Evolutionary conservation across 2,329 filamentous ascomycete genomes (phyloP), one percentile per base, ranked within the genome.

Genomic region (Fragosphaeria purpurea): DNA sequence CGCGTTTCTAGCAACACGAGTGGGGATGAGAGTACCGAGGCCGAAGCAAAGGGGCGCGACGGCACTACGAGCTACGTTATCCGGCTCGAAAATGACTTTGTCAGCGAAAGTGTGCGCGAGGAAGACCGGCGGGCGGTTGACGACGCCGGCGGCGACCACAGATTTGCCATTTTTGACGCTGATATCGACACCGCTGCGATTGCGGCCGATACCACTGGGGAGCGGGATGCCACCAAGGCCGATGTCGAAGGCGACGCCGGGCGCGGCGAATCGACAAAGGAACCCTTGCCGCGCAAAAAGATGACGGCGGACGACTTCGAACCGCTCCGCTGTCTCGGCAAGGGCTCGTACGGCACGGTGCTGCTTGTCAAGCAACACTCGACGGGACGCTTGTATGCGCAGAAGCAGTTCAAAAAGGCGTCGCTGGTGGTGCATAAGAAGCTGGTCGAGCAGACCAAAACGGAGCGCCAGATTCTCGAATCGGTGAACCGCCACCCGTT

Each of bases 391-490:
- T 78, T 98, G 5, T 98, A 90, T 62, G 94, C 93, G 1, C 94
- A 98, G 71, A 98, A 98, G 73, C 91, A 97, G 68, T 93, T 98
- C 70, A 93, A 91, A 66, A 98, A 98, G 70, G 93, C 94, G 0
- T 95, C 89, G 7, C 73, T 98, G 48, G 88, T 90, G 1, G 88
- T 98, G 40, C 90, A 96, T 69, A 96, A 95, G 75, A 89, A 90
- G 65, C 79, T 97, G 35, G 82, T 98, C 47, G 90, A 97, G 70
- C 93, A 97, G 71, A 97, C 93, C 51, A 95, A 94, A 75, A 97
- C 91, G 2, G 93, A 98, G 71, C 86, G 93, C 46, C 83, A 85
- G 60, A 95, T 98, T 50, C 76, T 98, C 47, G 93, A 98, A 71
- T 94, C 87, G 53, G 88, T 98, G 66, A 97, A 94, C 67, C 80